phyloP scores from a whole-genome alignment of 2,329 filamentous ascomycete species.

The Phyllosticta capitalensis region DNA sequence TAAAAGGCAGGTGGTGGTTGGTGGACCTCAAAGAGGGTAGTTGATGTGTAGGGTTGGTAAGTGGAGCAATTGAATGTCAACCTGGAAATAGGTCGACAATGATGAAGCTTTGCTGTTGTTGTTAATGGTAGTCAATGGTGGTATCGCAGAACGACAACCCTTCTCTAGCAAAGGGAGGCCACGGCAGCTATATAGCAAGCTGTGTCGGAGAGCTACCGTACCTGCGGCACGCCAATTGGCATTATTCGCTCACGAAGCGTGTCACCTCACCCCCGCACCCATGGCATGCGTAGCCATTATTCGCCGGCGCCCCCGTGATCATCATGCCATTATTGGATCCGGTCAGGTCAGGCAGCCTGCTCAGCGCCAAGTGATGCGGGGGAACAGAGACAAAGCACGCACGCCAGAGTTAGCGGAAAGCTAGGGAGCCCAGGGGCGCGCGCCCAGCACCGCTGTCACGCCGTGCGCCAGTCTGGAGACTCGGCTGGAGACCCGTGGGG shows the following conservation, averaged over 20 bases:
- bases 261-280: background rate
- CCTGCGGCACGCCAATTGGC: background rate
- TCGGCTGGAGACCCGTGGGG: background rate
- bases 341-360: background rate
- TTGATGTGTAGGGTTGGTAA: background rate
- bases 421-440: background rate
- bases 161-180: background rate
- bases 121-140: background rate
- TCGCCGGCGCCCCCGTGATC: background rate
- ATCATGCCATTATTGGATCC: background rate
- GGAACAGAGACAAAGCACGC: background rate
- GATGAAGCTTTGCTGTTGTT: background rate
- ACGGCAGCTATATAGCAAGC: constrained; percentile 1
- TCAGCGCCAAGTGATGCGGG: background rate
- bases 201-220: background rate
- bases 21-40: background rate
- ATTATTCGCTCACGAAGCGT: background rate
- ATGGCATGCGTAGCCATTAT: background rate
- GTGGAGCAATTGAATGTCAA: background rate
- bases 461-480: background rate
- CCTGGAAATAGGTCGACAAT: background rate
- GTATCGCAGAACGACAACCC: constrained; percentile 4
- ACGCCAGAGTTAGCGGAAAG: background rate
- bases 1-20: background rate
- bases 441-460: background rate